These are phyloP conservation scores for Coffea canephora DNA, from an alignment of 257 asterid species.

Conservation along the genomic window DNA sequence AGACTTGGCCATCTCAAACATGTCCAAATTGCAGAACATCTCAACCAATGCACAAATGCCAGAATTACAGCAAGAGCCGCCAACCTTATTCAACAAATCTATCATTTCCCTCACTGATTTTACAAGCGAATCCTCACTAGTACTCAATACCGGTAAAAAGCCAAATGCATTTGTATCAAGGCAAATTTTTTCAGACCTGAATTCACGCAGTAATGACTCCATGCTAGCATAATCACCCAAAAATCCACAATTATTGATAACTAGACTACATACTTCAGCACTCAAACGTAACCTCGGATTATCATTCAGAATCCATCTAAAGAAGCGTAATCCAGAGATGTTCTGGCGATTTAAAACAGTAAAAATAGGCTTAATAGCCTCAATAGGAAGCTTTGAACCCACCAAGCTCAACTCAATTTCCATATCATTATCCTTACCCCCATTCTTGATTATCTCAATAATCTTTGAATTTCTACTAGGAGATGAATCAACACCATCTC, in stretches of 20 bases:
- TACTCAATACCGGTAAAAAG: conserved; percentile 42
- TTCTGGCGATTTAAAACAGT: conserved; percentile 42
- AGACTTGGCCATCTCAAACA: conserved; percentile 67
- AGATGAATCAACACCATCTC: not conserved
- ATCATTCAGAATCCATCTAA: conserved; percentile 53
- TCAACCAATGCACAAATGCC: conserved; percentile 58
- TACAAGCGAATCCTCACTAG: conserved; percentile 33
- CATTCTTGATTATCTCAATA: conserved; percentile 45
- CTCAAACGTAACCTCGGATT: conserved; percentile 36
- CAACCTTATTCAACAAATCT: conserved; percentile 48
- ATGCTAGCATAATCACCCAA: conserved; percentile 62
- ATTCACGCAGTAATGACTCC: conserved; percentile 44
- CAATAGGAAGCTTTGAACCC: conserved; percentile 26
- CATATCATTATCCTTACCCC: conserved; percentile 32
- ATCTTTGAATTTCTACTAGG: conserved; percentile 26
- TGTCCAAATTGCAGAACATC: conserved; percentile 56
- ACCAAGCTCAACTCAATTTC: conserved; percentile 40
- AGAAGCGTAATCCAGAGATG: conserved; percentile 59
- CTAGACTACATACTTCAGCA: conserved; percentile 53
- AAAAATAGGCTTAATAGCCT: conserved; percentile 43
- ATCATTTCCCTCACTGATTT: conserved; percentile 42
- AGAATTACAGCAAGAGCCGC: conserved; percentile 68
- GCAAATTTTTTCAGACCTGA: conserved; percentile 44
- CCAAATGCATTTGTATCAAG: conserved; percentile 61
- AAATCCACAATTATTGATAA: conserved; percentile 66